These are phyloP conservation scores for Verticillium isaacii DNA, from an alignment of 2,329 filamentous ascomycete genomes.

Conservation along the genomic window DNA sequence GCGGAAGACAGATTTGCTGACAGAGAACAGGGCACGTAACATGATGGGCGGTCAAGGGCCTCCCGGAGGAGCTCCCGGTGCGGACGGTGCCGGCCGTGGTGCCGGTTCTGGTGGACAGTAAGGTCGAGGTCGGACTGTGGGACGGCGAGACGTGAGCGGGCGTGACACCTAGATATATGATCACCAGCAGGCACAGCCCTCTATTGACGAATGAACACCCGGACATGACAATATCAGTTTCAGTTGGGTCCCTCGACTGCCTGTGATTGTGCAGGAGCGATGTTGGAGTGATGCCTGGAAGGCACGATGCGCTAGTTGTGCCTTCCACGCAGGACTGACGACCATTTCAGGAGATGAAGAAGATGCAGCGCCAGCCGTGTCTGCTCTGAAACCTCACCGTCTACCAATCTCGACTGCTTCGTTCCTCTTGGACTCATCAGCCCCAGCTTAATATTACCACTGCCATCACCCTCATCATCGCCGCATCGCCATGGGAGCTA, in stretches of 20 bases:
- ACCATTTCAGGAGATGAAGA: not conserved
- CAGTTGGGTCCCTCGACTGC: not conserved
- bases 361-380: not conserved
- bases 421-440: not conserved
- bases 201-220: not conserved
- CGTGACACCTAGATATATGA: not conserved
- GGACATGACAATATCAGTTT: not conserved
- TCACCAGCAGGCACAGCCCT: not conserved
- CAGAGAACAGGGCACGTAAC: constrained; percentile 32
- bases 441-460: not conserved
- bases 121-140: not conserved
- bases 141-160: not conserved
- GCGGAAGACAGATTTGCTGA: not conserved
- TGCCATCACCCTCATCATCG: not conserved
- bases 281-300: too few relatives aligned
- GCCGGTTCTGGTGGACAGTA: constrained; percentile 15
- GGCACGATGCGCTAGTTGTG: too few relatives aligned
- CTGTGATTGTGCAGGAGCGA: not conserved
- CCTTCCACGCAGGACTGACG: too few relatives aligned
- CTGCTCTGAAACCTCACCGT: not conserved
- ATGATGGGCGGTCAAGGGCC: constrained; percentile 37
- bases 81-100: constrained; percentile 18
- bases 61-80: constrained; percentile 16
- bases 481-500: not conserved
- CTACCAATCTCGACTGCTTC: not conserved